Evolutionary conservation across 2,329 filamentous ascomycete species (phyloP).

Genomic region (Neonectria magnoliae): DNA sequence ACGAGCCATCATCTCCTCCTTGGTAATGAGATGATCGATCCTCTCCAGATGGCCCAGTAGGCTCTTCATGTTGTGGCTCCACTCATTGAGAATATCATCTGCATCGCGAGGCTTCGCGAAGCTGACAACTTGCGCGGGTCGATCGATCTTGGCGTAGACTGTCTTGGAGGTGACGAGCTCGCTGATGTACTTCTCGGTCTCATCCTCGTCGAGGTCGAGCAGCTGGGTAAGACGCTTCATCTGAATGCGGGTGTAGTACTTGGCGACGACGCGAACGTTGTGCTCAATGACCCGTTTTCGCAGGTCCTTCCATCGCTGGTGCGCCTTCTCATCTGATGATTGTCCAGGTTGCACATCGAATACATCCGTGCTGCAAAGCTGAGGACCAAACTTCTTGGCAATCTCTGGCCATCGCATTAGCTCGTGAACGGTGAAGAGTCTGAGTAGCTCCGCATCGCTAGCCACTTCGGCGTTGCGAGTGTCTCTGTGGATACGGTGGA

Average conservation of each 20-base stretch:
- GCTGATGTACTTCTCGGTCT: slow-evolving; percentile 99
- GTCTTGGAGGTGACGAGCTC: slow-evolving; percentile 98
- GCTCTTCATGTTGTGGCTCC: slow-evolving; percentile 98
- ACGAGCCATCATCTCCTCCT: slow-evolving; percentile 99
- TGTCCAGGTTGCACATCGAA: slow-evolving; percentile 76
- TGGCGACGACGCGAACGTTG: slow-evolving; percentile 96
- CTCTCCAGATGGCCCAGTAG: slow-evolving; percentile 85
- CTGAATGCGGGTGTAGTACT: slow-evolving; percentile 98
- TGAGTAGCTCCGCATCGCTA: slow-evolving; percentile 85
- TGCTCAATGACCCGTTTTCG: slow-evolving; percentile 99
- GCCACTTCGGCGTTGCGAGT: slow-evolving; percentile 81
- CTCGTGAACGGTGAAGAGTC: slow-evolving; percentile 94
- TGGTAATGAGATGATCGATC: slow-evolving; percentile 98
- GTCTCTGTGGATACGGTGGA: slow-evolving; percentile 92
- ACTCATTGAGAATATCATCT: slow-evolving; percentile 97
- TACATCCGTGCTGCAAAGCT: slow-evolving; percentile 89
- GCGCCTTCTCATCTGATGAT: slow-evolving; percentile 80
- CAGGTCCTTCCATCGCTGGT: slow-evolving; percentile 90
- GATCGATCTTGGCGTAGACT: slow-evolving; percentile 96
- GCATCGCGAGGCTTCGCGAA: slow-evolving; percentile 96
- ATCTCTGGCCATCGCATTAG: slow-evolving; percentile 99
- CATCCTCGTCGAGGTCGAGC: slow-evolving; percentile 90
- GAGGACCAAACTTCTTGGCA: slow-evolving; percentile 85
- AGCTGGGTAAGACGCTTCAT: slow-evolving; percentile 91
- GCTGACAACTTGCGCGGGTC: slow-evolving; percentile 89